Evolutionary conservation across 1,284 basidiomycete species (phyloP), one percentile per base, ranked within the genome.

Genomic region (Cryptococcus maquisensis): DNA sequence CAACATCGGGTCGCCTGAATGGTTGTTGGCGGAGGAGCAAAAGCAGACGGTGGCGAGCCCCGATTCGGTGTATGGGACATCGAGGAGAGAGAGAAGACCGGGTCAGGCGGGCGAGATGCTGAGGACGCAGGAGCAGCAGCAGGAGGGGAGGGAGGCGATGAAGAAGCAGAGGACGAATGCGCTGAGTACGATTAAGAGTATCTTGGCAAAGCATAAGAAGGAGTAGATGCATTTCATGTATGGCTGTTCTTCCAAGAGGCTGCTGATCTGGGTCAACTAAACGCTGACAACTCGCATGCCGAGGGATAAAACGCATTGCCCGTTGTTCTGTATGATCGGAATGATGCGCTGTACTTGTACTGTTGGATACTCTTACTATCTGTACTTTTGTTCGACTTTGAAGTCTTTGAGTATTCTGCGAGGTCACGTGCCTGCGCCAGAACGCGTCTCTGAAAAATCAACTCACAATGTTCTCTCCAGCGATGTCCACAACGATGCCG

Each of bases 181-280:
- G 23, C 26, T 43, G 46, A 38, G 43, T 18, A 59, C 35, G 36
- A 21, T 58, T 21, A 23, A 35, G n/a, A 44, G 32, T 4, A n/a
- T 54, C 10, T 38, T 58, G 73, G 71, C 70, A 53, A 73, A 53
- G 60, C 65, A 45, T 45, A 56, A 49, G 21, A 54, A 57, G 53
- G 49, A 35, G 41, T 37, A 15, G 43, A 42, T 49, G 43, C 50
- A 51, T 51, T 41, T 18, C 40, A 51, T 43, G 10, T 40, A 40
- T n/a, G n/a, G n/a, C n/a, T n/a, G n/a, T n/a, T n/a, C n/a, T n/a
- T n/a, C n/a, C n/a, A n/a, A n/a, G n/a, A n/a, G n/a, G n/a, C n/a
- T n/a, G n/a, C n/a, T n/a, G n/a, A n/a, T n/a, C n/a, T n/a, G n/a
- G n/a, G n/a, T n/a, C n/a, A n/a, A n/a, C n/a, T n/a, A n/a, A n/a